Base-by-base conservation (phyloP, 768 basidiomycete species). In the Xerocomellus amylosporus region DNA sequence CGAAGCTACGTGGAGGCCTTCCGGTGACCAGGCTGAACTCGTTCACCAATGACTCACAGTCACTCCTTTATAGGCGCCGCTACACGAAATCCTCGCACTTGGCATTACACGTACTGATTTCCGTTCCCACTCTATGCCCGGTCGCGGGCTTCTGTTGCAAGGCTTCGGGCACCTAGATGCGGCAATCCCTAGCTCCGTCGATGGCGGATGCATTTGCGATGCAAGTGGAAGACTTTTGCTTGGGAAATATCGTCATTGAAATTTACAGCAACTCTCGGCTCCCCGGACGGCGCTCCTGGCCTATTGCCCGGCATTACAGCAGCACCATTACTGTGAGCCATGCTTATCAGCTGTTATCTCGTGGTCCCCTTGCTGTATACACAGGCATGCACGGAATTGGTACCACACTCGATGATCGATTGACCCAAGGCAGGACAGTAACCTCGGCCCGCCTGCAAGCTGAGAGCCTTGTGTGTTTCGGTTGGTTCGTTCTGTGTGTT, bases 151-250 rank as follows among this genome's bases (percentile, higher is more conserved):
- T 58, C 58, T 28, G n/a, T n/a, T n/a, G 15, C 53, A 41, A 28
- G 30, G 34, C n/a, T 43, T 58, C 56, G 54, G 55, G 53, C 55
- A 42, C 43, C 59, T 58, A 46, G 28, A 49, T 39, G n/a, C n/a
- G 5, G 36, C 19, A 53, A 43, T 34, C 45, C 40, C 19, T 51
- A 46, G 14, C 31, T 62, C 67, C 67, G 63, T 65, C 58, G 17
- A 60, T 50, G 65, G 67, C 68, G 68, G 67, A 68, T 70, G 36
- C 49, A 5, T 37, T 56, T 26, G 43, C 56, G 68, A 60, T 39
- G 64, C 58, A 26, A 42, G 42, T 46, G 12, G 28, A n/a, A 24
- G 14, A 17, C 36, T 12, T 28, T 38, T n/a, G 2, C 15, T 48
- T 13, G 41, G 41, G 19, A 50, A 30, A 30, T 41, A 38, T 48